phyloP scores from a whole-genome alignment of 345 rosid genomes.

The Raphanus raphanistrum region DNA sequence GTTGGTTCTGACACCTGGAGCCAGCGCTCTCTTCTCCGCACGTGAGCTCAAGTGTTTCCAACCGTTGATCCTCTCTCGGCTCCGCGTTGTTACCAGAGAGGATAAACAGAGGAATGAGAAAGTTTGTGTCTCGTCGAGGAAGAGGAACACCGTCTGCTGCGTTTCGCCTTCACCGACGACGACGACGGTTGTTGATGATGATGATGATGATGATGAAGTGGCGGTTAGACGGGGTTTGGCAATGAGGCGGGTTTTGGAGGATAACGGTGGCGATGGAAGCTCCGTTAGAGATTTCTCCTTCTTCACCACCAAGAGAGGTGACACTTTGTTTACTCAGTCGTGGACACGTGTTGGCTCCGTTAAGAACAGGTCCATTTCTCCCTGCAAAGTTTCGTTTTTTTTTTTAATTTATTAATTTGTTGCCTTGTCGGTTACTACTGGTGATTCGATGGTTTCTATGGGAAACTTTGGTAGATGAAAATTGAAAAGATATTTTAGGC shows the following conservation, averaged over 20 bases:
- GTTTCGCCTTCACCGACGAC: conserved; percentile 12
- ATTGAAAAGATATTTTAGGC: neutral
- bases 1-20: conserved; percentile 67
- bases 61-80: too few relatives aligned
- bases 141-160: conserved; percentile 35
- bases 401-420: neutral
- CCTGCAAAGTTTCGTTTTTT: neutral
- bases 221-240: conserved; percentile 60
- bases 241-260: conserved; percentile 58
- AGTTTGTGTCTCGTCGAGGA: conserved; percentile 50
- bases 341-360: conserved; percentile 57
- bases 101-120: conserved; percentile 38
- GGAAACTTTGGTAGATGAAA: neutral
- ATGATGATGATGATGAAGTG: conserved; percentile 52
- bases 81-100: conserved; percentile 47
- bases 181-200: conserved; percentile 21
- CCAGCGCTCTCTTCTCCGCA: conserved; percentile 58
- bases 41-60: conserved; percentile 36
- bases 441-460: conserved; percentile 3
- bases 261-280: conserved; percentile 44
- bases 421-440: conserved; percentile 6
- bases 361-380: conserved; percentile 52
- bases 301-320: conserved; percentile 59
- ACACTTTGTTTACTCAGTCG: conserved; percentile 73
- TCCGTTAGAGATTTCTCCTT: conserved; percentile 52